Percentiles rank a stretch among this genome's conserved stretches.
phyloP scores from a whole-genome alignment of 352 stramenopile species.

The Elongisporangium senticosum region DNA sequence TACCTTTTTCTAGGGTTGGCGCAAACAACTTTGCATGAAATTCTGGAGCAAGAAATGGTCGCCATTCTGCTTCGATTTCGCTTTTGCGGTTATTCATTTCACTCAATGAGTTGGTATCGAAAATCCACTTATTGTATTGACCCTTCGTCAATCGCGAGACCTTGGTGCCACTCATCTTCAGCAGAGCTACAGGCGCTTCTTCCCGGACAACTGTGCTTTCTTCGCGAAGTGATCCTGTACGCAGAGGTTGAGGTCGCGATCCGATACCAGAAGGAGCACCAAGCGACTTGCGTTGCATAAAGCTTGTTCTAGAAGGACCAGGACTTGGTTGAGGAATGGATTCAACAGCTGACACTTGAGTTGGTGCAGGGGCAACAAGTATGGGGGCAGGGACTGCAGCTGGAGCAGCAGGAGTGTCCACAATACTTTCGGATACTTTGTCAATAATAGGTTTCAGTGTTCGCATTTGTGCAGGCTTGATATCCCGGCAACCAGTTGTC shows the following conservation, averaged over 20 bases:
- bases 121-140: conserved; percentile 82
- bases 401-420: conserved; percentile 16
- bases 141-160: conserved; percentile 47
- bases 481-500: conserved; percentile 65
- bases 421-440: conserved; percentile 48
- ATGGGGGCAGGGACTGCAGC: conserved; percentile 1
- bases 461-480: conserved; percentile 84
- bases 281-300: neutral
- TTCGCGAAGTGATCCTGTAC: neutral
- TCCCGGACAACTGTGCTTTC: conserved; percentile 10
- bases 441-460: conserved; percentile 81
- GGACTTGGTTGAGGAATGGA: neutral
- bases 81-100: conserved; percentile 66
- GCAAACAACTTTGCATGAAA: conserved; percentile 81
- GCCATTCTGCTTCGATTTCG: conserved; percentile 78
- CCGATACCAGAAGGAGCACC: neutral
- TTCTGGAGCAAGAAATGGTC: conserved; percentile 54
- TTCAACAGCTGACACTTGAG: neutral
- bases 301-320: neutral
- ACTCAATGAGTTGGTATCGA: conserved; percentile 58
- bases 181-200: conserved; percentile 13
- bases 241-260: neutral
- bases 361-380: neutral
- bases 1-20: conserved; percentile 72
- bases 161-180: conserved; percentile 72